Base-by-base conservation (phyloP, 768 basidiomycete genomes). In the Rhodotorula paludigena region DNA sequence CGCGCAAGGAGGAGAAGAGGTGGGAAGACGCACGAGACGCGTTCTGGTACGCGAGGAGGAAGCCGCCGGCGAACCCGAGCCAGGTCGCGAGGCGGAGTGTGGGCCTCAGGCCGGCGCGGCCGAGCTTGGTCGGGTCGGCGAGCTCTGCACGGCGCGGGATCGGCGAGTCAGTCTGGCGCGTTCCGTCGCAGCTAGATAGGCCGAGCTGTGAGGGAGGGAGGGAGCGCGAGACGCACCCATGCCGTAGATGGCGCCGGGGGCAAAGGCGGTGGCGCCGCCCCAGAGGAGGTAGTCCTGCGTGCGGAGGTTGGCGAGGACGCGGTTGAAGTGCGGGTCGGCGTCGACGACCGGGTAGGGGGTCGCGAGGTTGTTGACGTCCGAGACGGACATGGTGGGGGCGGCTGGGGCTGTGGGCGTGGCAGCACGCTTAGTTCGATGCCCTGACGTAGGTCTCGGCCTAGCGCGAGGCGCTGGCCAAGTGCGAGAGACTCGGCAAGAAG, bases 311-410 rank as follows among this genome's bases (percentile, higher is more conserved):
- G 89, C 82, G 30, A 99, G 80, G 57, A 99, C 94, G 39, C 94
- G 85, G 39, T 81, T 81, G 21, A 86, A 86, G 81, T 96, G 89
- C 16, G 94, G 94, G 82, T 98, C 94, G 0, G 86, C 82, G 80
- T 97, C 94, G 80, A 98, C 89, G 79, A 94, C 86, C 55, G 92
- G 92, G 81, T 85, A 94, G 33, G 86, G 86, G 47, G 88, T 75
- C 28, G 73, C 57, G 49, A 74, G 67, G 61, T 76, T 64, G 73
- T 78, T 77, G 67, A 75, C 57, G 35, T 66, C 63, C 39, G 28
- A 16, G 36, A 35, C n/a, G 18, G 47, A 38, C 57, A 47, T 51
- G 36, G 38, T 25, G 39, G 48, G 7, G 6, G 48, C 1, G 15
- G 23, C 32, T 41, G 30, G 28, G 28, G 59, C n/a, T 18, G 12